These are phyloP conservation scores for Fusarium pilosicola DNA, from an alignment of 2,329 filamentous ascomycete genomes.

Conservation along the genomic window DNA sequence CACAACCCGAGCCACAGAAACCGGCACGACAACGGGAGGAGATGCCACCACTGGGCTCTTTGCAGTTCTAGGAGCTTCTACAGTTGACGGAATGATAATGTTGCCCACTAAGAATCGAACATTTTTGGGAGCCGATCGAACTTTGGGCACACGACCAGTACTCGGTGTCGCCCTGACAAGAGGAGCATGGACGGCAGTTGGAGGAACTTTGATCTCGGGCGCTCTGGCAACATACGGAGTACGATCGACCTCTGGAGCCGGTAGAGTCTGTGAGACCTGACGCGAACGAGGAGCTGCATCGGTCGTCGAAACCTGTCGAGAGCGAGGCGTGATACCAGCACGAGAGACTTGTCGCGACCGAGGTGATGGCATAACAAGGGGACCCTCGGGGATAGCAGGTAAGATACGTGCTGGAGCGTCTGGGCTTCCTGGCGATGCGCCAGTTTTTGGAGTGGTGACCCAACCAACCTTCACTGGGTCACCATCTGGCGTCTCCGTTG, in stretches of 20 bases:
- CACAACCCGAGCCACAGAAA: neutral
- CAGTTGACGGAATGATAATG: neutral
- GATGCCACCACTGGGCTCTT: neutral
- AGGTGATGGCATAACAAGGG: slow-evolving; percentile 20
- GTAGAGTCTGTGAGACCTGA: slow-evolving; percentile 25
- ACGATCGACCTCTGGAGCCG: slow-evolving; percentile 6
- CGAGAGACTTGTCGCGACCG: slow-evolving; percentile 31
- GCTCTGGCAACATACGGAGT: neutral
- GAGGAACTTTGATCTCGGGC: neutral
- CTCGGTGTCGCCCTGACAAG: neutral
- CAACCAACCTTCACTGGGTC: slow-evolving; percentile 18
- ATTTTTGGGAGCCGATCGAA: neutral
- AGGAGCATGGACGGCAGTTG: neutral
- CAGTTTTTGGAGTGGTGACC: neutral
- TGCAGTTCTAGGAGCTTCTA: neutral
- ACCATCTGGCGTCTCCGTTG: neutral
- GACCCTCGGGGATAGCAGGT: slow-evolving; percentile 31
- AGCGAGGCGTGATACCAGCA: slow-evolving; percentile 1
- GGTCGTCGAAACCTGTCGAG: slow-evolving; percentile 19
- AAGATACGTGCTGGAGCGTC: slow-evolving; percentile 18
- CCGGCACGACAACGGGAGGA: neutral
- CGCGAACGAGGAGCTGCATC: slow-evolving; percentile 16
- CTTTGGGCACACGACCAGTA: slow-evolving; percentile 8
- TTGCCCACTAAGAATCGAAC: neutral
- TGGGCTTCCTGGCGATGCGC: neutral